Evolutionary conservation across 2,329 filamentous ascomycete species (phyloP).

Genomic region (Harringtonia aguacate): DNA sequence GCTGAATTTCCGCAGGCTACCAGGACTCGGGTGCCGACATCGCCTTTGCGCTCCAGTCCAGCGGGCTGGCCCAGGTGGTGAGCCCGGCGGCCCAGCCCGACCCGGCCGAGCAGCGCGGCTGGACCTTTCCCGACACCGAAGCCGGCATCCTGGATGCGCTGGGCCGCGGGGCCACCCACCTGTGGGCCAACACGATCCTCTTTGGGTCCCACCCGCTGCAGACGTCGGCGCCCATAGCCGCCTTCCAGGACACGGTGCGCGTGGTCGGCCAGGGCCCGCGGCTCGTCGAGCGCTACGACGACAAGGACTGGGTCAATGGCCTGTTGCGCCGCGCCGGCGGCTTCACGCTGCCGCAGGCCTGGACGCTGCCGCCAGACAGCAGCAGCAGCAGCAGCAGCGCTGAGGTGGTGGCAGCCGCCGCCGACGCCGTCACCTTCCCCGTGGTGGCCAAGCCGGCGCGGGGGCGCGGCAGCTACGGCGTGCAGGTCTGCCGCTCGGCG

Average conservation of each 20-base stretch:
- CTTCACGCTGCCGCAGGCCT: conserved; percentile 29
- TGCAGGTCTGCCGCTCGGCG: conserved; percentile 29
- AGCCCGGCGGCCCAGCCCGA: conserved; percentile 19
- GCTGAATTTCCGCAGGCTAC: conserved; percentile 23
- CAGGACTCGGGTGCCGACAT: conserved; percentile 38
- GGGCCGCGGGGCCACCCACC: conserved; percentile 27
- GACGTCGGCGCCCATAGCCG: conserved; percentile 21
- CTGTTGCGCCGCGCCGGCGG: conserved; percentile 23
- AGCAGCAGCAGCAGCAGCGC: too few species aligned
- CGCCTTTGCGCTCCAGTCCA: conserved; percentile 25
- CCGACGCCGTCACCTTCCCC: conserved; percentile 18
- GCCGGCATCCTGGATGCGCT: conserved; percentile 28
- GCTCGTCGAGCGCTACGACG: conserved; percentile 36
- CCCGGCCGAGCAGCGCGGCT: conserved; percentile 20
- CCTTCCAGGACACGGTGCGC: conserved; percentile 19
- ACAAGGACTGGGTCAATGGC: conserved; percentile 37
- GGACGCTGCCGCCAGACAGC: conserved; percentile 15
- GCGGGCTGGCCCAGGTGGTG: conserved; percentile 20
- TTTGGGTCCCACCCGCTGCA: conserved; percentile 38
- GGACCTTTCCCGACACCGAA: conserved; percentile 33
- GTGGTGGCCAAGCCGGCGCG: conserved; percentile 36
- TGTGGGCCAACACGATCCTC: conserved; percentile 41
- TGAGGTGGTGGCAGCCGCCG: background rate
- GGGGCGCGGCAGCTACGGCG: conserved; percentile 37
- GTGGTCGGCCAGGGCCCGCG: conserved; percentile 35